Evolutionary conservation across 202 grass and related monocot genomes (phyloP), one percentile per base, ranked within the genome.

Genomic region (Hordeum pubiflorum): DNA sequence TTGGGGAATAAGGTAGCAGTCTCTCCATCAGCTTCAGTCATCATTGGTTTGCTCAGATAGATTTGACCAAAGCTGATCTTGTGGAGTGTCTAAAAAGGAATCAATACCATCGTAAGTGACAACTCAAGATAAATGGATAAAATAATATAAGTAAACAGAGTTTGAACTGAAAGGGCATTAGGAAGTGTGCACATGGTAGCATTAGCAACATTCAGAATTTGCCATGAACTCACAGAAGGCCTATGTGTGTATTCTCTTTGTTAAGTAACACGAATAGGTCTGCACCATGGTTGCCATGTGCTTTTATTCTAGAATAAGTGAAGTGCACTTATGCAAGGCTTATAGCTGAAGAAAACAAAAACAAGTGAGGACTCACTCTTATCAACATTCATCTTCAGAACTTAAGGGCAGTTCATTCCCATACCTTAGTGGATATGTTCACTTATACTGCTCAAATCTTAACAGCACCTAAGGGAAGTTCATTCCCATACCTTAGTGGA

Each of bases 31-130:
- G 92, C 90, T 79, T 99, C 92, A 10, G 90, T 95, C 90, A 99
- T 91, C 92, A 95, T 99, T 65, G 96, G 92, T 62, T 90, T 93
- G 67, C 90, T 99, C 74, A 99, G 69, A 81, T 91, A 93, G 69
- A 99, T 95, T 88, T 93, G 92, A 48, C 85, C 90, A 85, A 99
- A 95, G 64, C 90, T 99, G 43, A 95, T 99, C 75, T 93, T 95
- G 85, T 99, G 91, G 66, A 93, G 85, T 10, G 89, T 99, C 89
- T 99, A 84, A 63, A 74, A 9, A 87, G 83, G 26, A 63, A 83
- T 34, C 29, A 72, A 76, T n/a, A 58, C n/a, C 26, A 86, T 50
- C 52, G 20, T 70, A 69, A 63, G 55, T 69, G 39, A 75, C 39
- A 76, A 20, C 13, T 31, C 14, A 86, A 69, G 10, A 27, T 44